Conservation (phyloP, 2,329 filamentous ascomycete species). For the Penicillium sp. region DNA sequence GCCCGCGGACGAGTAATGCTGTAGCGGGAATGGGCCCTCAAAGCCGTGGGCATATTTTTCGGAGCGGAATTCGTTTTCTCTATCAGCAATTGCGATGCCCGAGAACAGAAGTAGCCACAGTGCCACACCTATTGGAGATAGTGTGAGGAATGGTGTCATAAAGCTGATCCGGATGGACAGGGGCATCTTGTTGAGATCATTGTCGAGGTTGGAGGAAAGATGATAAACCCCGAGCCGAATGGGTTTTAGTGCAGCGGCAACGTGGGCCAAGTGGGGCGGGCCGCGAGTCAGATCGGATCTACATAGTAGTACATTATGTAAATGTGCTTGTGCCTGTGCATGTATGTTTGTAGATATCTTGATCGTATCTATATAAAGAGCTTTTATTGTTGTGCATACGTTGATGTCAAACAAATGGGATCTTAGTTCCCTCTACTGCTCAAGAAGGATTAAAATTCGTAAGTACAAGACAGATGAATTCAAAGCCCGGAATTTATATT, state of each 20-base stretch:
- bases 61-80: slow-evolving; percentile 6
- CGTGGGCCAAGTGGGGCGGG: neutral
- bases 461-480: neutral
- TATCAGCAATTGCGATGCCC: neutral
- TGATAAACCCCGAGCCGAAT: neutral
- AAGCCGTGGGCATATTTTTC: slow-evolving; percentile 21
- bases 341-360: too few relatives aligned
- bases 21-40: slow-evolving; percentile 26
- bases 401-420: too few relatives aligned
- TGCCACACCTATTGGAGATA: neutral
- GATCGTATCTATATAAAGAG: too few relatives aligned
- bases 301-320: neutral
- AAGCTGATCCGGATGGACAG: neutral
- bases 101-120: neutral
- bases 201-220: neutral
- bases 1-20: slow-evolving; percentile 25
- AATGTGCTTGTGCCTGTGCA: too few relatives aligned
- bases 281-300: neutral
- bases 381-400: too few relatives aligned
- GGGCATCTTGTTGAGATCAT: neutral
- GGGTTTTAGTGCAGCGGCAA: neutral
- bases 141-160: neutral
- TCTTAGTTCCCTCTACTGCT: neutral
- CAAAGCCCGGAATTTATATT: neutral
- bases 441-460: neutral